Evolutionary conservation across 139 green algal genomes (phyloP), one percentile per base, ranked within the genome.

Genomic region (Diplosphaera chodatii): DNA sequence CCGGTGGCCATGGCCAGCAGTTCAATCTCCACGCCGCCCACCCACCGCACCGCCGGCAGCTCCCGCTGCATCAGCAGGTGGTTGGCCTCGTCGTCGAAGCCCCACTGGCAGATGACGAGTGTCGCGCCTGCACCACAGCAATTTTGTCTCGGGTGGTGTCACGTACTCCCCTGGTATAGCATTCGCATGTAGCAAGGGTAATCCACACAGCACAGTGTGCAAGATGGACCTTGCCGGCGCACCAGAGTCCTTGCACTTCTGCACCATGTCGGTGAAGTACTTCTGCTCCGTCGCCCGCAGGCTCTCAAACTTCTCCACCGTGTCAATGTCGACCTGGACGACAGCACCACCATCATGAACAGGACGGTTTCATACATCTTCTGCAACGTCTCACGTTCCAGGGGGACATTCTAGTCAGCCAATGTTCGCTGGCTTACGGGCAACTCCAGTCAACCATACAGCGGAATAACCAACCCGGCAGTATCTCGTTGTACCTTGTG

Each of bases 21-120:
- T 85, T 99, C 96, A 59, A 99, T 93, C 85, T 99, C 96, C 30
- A 99, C 96, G 22, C 96, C 96, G 16, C 96, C 96, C 32, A 99
- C 96, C 89, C 89, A 95, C 3, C 94, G 89, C 71, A 98, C 91
- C 25, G 94, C 94, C 4, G 94, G 94, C 70, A 98, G 83, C 2
- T 92, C 77, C 31, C 94, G 68, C 74, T 96, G 88, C 89, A 98
- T 94, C 59, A 99, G 90, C 78, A 99, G 82, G 83, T 98, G 94
- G 81, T 99, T 99, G 37, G 96, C 96, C 85, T 99, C 96, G 74
- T 99, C 96, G 78, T 99, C 96, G 78, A 99, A 99, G 62, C 96
- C 94, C 95, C 95, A 99, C 81, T 99, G 94, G 83, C 93, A 98
- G 68, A 98, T 93, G 56, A 98, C 84, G 15, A 98, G 83, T 6